Conservation (phyloP, 805 yeast genomes). For the Groenewaldozyma salmanticensis region DNA sequence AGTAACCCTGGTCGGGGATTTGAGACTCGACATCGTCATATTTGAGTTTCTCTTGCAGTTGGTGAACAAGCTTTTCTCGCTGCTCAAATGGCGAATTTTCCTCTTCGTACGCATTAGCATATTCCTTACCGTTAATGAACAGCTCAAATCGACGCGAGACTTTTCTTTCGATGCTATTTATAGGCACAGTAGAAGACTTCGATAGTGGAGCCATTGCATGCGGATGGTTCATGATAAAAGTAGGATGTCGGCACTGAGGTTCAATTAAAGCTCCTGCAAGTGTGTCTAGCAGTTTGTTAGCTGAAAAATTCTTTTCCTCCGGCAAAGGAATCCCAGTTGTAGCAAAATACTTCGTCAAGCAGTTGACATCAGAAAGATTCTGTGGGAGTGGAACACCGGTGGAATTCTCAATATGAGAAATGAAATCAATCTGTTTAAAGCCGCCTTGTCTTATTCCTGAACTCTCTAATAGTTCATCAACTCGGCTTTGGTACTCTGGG, state of each 20-base stretch:
- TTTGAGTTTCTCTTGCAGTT: constrained; percentile 23
- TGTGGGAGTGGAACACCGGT: constrained; percentile 44
- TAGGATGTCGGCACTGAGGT: constrained; percentile 51
- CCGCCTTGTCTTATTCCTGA: constrained; percentile 15
- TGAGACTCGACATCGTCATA: constrained; percentile 50
- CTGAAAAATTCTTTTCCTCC: constrained; percentile 21
- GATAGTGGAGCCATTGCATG: constrained; percentile 80
- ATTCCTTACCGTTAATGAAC: constrained; percentile 70
- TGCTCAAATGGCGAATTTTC: constrained; percentile 83
- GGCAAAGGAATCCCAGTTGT: constrained; percentile 29
- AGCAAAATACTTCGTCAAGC: constrained; percentile 34
- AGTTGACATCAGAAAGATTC: constrained; percentile 29
- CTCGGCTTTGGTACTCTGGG: constrained; percentile 8
- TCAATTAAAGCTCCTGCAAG: constrained; percentile 58
- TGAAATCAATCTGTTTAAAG: constrained; percentile 49
- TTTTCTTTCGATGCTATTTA: constrained; percentile 23
- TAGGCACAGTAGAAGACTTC: constrained; percentile 38
- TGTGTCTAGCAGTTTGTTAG: constrained; percentile 54
- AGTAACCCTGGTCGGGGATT: constrained; percentile 62
- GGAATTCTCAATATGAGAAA: constrained; percentile 47
- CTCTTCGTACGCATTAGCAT: constrained; percentile 91
- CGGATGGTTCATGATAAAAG: constrained; percentile 77
- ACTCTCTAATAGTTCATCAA: constrained; percentile 11
- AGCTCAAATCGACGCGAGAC: constrained; percentile 73
- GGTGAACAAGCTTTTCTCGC: constrained; percentile 48